A percentile compares a stretch with the other conserved stretches of the same genome.
Conservation (phyloP, 495 filamentous ascomycete genomes). For the Chlorociboria aeruginascens region DNA sequence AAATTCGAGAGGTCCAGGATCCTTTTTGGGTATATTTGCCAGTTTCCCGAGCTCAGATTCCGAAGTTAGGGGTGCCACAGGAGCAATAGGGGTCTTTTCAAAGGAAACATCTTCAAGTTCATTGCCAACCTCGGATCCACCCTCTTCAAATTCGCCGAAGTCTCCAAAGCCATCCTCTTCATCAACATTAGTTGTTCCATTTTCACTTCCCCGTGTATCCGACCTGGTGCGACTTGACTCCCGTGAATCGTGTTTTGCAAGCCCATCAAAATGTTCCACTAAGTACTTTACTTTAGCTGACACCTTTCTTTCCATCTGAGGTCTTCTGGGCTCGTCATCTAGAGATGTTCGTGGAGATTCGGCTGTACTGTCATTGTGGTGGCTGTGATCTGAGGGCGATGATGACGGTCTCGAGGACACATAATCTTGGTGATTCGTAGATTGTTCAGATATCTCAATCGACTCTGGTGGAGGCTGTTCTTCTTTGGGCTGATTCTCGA, state of each 20-base stretch:
- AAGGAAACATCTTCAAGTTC: neutral
- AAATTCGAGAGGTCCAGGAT: slow-evolving; percentile 24
- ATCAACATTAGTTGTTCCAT: neutral
- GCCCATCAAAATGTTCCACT: slow-evolving; percentile 34
- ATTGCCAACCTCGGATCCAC: slow-evolving; percentile 13
- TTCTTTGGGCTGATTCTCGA: neutral
- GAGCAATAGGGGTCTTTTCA: neutral
- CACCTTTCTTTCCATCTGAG: slow-evolving; percentile 13
- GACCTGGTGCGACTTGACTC: slow-evolving; percentile 7
- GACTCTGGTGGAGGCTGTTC: neutral
- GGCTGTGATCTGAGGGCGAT: slow-evolving; percentile 28
- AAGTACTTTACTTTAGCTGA: slow-evolving; percentile 34
- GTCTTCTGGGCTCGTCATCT: slow-evolving; percentile 33
- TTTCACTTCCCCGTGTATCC: slow-evolving; percentile 3
- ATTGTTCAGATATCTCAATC: too few species aligned
- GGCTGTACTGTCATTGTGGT: slow-evolving; percentile 24
- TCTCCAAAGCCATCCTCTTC: slow-evolving; percentile 37
- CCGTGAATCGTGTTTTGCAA: slow-evolving; percentile 20
- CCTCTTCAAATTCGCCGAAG: slow-evolving; percentile 36
- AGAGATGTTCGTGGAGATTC: slow-evolving; percentile 43
- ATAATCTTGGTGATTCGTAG: too few species aligned
- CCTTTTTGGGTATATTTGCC: slow-evolving; percentile 3
- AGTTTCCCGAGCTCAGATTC: neutral
- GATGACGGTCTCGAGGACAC: slow-evolving; percentile 27
- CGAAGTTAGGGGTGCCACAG: slow-evolving; percentile 1